Evolutionary conservation across 148 eudicot species (phyloP).

Genomic region (Polygonum maritimum): DNA sequence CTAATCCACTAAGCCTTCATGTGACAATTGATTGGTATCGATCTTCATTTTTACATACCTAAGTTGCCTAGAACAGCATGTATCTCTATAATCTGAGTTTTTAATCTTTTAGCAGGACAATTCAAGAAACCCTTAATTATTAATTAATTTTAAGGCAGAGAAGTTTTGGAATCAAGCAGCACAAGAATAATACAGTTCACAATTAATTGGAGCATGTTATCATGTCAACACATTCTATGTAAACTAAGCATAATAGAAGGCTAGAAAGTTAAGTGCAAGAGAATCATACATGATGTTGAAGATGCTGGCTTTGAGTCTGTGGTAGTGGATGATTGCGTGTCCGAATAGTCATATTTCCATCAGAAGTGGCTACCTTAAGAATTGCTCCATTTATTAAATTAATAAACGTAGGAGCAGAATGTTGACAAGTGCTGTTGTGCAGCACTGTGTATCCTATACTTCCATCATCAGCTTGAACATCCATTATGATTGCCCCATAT

Average conservation of each 20-base stretch:
- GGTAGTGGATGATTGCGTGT: slow-evolving; percentile 96
- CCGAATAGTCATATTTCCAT: slow-evolving; percentile 80
- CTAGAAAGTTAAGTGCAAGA: background rate
- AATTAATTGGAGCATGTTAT: background rate
- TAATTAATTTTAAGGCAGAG: background rate
- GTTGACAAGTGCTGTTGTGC: slow-evolving; percentile 97
- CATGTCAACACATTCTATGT: background rate
- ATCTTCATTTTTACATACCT: background rate
- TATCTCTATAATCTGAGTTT: background rate
- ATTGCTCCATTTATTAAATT: slow-evolving; percentile 90
- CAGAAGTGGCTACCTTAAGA: slow-evolving; percentile 65
- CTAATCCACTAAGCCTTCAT: background rate
- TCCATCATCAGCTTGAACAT: slow-evolving; percentile 56
- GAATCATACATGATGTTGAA: slow-evolving; percentile 79
- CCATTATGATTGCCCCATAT: slow-evolving; percentile 94
- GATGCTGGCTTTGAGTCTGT: slow-evolving; percentile 80
- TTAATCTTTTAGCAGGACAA: background rate
- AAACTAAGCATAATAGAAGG: background rate
- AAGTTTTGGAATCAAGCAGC: background rate
- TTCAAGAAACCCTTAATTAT: background rate
- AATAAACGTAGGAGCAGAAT: slow-evolving; percentile 87
- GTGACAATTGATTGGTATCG: background rate
- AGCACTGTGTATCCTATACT: slow-evolving; percentile 82
- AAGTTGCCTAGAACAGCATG: background rate
- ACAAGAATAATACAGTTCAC: background rate